Conservation (phyloP, 208 protist species). For the Novymonas esmeraldas region DNA sequence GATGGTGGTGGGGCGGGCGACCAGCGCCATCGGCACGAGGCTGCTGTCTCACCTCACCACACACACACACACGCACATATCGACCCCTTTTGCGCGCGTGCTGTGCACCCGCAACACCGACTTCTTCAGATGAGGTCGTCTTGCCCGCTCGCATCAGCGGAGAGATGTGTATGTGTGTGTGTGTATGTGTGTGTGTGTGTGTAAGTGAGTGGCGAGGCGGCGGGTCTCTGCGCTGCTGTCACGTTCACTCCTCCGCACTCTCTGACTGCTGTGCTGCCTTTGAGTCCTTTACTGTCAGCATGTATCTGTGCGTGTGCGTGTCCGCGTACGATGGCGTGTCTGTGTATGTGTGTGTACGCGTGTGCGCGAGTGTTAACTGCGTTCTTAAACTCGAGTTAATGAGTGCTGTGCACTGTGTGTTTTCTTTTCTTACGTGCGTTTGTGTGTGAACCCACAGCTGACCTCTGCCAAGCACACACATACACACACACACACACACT, state of each 20-base stretch:
- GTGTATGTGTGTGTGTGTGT: not conserved
- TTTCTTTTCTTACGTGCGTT: constrained; percentile 6
- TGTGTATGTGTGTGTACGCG: not conserved
- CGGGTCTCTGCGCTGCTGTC: no score
- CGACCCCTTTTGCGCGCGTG: no score
- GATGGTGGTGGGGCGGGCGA: no score
- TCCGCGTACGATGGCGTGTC: no score
- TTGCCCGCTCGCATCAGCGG: not conserved
- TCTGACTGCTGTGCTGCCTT: not conserved
- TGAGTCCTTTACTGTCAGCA: not conserved
- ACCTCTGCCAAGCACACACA: not conserved
- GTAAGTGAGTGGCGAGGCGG: no score
- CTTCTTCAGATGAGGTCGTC: no score
- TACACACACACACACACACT: not conserved
- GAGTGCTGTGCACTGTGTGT: constrained; percentile 3
- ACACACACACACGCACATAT: no score
- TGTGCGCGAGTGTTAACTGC: not conserved
- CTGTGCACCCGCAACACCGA: no score
- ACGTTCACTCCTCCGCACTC: not conserved
- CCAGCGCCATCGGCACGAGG: no score
- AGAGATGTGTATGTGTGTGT: not conserved
- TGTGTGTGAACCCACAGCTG: not conserved
- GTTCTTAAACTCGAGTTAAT: constrained; percentile 4
- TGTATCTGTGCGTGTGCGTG: not conserved
- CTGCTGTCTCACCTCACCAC: no score